Percentiles rank a stretch among this genome's conserved stretches.
phyloP scores from a whole-genome alignment of 2,329 filamentous ascomycete species.

The Ophiostoma sp. region DNA sequence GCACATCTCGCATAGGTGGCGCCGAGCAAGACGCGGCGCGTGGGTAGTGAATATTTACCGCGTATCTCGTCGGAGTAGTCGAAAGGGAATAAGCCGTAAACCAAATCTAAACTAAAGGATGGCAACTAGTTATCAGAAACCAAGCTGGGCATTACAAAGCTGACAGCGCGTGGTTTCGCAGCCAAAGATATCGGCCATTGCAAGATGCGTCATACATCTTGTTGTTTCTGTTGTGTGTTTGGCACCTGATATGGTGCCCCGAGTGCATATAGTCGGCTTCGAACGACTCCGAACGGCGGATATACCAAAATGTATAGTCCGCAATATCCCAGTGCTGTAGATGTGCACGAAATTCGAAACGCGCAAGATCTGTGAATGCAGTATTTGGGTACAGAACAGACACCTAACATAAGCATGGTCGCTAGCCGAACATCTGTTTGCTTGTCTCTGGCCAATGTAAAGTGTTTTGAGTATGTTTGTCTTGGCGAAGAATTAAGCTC shows the following conservation, averaged over 20 bases:
- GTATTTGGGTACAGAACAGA: neutral
- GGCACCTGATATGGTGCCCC: neutral
- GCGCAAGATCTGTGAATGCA: neutral
- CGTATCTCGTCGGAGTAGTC: neutral
- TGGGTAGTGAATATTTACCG: neutral
- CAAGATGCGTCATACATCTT: neutral
- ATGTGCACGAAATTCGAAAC: neutral
- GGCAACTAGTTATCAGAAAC: neutral
- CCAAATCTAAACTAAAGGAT: neutral
- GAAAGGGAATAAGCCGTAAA: neutral
- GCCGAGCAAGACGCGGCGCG: neutral
- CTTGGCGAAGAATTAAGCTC: neutral
- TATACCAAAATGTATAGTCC: neutral
- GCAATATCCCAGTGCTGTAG: neutral
- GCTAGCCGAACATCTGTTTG: neutral
- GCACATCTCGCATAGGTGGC: neutral
- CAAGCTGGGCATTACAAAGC: neutral
- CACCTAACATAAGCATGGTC: neutral
- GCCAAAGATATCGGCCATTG: neutral
- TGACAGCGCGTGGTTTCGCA: neutral
- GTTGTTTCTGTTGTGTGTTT: neutral
- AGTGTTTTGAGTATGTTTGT: neutral
- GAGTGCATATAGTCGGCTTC: neutral
- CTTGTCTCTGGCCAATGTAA: neutral
- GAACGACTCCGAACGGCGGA: neutral